Evolutionary conservation across 2,329 filamentous ascomycete genomes (phyloP).

Genomic region (Fusarium buxicola): DNA sequence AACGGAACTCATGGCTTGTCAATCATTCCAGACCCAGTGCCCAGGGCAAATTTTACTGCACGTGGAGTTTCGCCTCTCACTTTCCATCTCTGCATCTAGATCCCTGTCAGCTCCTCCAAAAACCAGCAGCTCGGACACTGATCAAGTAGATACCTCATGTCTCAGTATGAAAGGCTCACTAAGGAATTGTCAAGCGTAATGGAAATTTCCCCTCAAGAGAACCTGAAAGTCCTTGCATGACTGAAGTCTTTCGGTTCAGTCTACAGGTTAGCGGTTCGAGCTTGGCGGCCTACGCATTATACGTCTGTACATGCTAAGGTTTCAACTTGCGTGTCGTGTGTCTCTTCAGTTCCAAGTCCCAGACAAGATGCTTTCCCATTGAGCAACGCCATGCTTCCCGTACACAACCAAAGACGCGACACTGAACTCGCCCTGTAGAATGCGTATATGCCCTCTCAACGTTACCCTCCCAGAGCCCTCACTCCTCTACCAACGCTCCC

Average conservation of each 20-base stretch:
- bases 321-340: background rate
- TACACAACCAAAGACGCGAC: background rate
- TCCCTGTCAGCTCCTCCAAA: background rate
- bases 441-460: background rate
- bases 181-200: background rate
- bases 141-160: no score
- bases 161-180: background rate
- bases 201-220: background rate
- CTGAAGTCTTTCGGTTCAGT: background rate
- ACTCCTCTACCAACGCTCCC: conserved; percentile 77
- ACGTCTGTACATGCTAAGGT: background rate
- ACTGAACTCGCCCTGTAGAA: background rate
- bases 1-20: conserved; percentile 7
- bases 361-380: background rate
- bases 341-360: background rate
- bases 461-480: conserved; percentile 54
- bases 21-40: conserved; percentile 20
- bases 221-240: background rate
- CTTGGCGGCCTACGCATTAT: conserved; percentile 2
- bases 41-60: conserved; percentile 23
- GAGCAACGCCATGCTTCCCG: conserved; percentile 3
- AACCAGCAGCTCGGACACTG: no score
- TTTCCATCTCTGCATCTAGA: background rate
- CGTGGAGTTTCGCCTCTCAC: conserved; percentile 4
- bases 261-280: background rate